Evolutionary conservation across 1,139 yeast species (phyloP).

Genomic region (Meyerozyma athensensis): DNA sequence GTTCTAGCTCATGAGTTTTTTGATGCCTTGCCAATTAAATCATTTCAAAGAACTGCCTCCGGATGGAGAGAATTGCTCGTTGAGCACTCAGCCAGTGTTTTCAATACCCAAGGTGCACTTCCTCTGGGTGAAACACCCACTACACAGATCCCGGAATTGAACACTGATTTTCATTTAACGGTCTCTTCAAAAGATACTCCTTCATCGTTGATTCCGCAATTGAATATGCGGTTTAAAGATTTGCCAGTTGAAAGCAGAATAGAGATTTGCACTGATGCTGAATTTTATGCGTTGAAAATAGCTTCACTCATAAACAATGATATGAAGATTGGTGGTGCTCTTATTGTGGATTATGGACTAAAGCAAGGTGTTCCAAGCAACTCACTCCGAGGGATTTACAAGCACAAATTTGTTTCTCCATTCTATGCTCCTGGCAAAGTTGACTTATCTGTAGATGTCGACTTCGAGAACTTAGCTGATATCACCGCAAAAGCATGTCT

Average conservation of each 20-base stretch:
- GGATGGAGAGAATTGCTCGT: constrained; percentile 83
- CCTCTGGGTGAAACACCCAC: constrained; percentile 8
- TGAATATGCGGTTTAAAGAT: constrained; percentile 47
- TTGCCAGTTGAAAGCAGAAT: constrained; percentile 56
- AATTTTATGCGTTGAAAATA: constrained; percentile 46
- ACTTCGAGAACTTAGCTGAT: constrained; percentile 53
- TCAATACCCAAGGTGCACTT: constrained; percentile 34
- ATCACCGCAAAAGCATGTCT: constrained; percentile 17
- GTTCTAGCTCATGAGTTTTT: constrained; percentile 82
- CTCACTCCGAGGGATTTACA: constrained; percentile 67
- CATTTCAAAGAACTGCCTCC: constrained; percentile 54
- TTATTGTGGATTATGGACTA: constrained; percentile 78
- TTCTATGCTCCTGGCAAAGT: constrained; percentile 72
- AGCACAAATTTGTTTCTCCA: constrained; percentile 77
- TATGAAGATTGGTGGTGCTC: constrained; percentile 53
- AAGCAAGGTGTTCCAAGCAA: constrained; percentile 57
- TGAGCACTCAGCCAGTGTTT: constrained; percentile 42
- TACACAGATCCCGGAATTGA: constrained; percentile 14
- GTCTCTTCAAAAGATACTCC: constrained; percentile 61
- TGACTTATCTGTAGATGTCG: constrained; percentile 82
- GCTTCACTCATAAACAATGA: constrained; percentile 34
- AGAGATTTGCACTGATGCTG: constrained; percentile 76
- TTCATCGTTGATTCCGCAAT: constrained; percentile 53
- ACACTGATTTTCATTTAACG: constrained; percentile 55
- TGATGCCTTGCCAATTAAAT: constrained; percentile 79